These are phyloP conservation scores for Scutellaria baicalensis DNA, from an alignment of 257 asterid species.

Conservation along the genomic window DNA sequence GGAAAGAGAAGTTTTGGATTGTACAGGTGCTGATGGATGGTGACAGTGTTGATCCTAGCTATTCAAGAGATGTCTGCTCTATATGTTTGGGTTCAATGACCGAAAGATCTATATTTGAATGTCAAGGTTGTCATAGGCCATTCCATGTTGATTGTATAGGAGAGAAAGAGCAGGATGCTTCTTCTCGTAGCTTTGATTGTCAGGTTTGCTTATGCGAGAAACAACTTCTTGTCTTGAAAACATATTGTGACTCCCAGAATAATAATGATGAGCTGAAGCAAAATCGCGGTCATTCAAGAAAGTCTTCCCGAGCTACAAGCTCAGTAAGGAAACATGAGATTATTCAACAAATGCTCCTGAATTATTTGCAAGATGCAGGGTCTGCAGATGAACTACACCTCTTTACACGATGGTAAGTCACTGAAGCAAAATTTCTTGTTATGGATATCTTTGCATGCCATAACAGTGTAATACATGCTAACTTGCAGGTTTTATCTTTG, in stretches of 20 bases:
- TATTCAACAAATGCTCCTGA: slow-evolving; percentile 90
- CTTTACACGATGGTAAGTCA: slow-evolving; percentile 75
- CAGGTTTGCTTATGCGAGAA: slow-evolving; percentile 72
- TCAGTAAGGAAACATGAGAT: slow-evolving; percentile 58
- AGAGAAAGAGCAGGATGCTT: slow-evolving; percentile 53
- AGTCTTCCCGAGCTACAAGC: slow-evolving; percentile 40
- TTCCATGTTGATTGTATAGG: slow-evolving; percentile 86
- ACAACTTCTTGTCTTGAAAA: slow-evolving; percentile 65
- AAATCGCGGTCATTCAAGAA: slow-evolving; percentile 29
- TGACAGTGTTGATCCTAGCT: slow-evolving; percentile 32
- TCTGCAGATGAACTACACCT: slow-evolving; percentile 63
- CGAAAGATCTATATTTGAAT: slow-evolving; percentile 50
- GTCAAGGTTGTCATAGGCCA: slow-evolving; percentile 71
- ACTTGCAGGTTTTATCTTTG: slow-evolving; percentile 94
- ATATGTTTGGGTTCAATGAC: slow-evolving; percentile 56
- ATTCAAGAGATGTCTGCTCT: slow-evolving; percentile 52
- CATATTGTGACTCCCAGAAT: slow-evolving; percentile 46
- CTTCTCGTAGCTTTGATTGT: slow-evolving; percentile 50
- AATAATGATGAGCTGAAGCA: slow-evolving; percentile 44
- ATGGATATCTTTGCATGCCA: slow-evolving; percentile 3
- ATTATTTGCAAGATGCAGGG: slow-evolving; percentile 78
- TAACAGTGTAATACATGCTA: slow-evolving; percentile 12
- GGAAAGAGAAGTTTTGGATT: slow-evolving; percentile 79
- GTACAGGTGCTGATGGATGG: slow-evolving; percentile 48
- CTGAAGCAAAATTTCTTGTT: slow-evolving; percentile 15